Conservation (phyloP, 2,329 filamentous ascomycete genomes). For the Alternaria brassicicola region DNA sequence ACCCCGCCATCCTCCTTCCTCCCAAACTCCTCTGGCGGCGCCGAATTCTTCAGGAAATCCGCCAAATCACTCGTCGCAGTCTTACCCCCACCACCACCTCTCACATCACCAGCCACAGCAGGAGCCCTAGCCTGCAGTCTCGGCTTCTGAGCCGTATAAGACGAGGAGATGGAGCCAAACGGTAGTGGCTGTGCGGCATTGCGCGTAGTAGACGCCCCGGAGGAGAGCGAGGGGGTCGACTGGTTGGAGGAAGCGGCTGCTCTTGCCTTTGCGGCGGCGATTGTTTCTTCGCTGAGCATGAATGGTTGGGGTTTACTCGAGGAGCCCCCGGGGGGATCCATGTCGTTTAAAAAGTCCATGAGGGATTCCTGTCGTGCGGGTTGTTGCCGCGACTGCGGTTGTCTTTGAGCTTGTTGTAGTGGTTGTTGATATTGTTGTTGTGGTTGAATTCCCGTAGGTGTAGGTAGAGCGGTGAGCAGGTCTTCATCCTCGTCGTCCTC, state of each 20-base stretch:
- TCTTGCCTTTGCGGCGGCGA: slow-evolving; percentile 42
- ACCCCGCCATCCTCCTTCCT: slow-evolving; percentile 29
- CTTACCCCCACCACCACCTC: slow-evolving; percentile 12
- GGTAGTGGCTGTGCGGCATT: slow-evolving; percentile 34
- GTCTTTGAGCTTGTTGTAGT: background rate
- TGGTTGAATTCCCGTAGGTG: slow-evolving; percentile 27
- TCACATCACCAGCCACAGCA: slow-evolving; percentile 23
- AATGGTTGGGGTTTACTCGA: slow-evolving; percentile 43
- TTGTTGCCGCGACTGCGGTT: background rate
- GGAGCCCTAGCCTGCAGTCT: slow-evolving; percentile 38
- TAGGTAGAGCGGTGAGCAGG: slow-evolving; percentile 55
- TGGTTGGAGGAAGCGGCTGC: no score
- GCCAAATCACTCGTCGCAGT: slow-evolving; percentile 51
- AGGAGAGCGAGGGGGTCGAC: no score
- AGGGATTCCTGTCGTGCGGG: slow-evolving; percentile 60
- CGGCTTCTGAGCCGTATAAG: slow-evolving; percentile 28
- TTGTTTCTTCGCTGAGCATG: slow-evolving; percentile 38
- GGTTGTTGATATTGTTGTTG: slow-evolving; percentile 22
- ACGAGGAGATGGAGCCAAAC: slow-evolving; percentile 20
- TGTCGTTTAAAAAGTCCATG: slow-evolving; percentile 74
- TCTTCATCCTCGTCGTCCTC: slow-evolving; percentile 53
- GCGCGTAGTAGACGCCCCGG: no score
- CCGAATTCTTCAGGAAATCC: slow-evolving; percentile 52
- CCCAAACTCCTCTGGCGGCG: slow-evolving; percentile 42
- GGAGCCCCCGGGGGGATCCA: slow-evolving; percentile 62